Evolutionary conservation across 1,284 basidiomycete genomes (phyloP), one percentile per base, ranked within the genome.

Genomic region (Kwoniella shivajii): DNA sequence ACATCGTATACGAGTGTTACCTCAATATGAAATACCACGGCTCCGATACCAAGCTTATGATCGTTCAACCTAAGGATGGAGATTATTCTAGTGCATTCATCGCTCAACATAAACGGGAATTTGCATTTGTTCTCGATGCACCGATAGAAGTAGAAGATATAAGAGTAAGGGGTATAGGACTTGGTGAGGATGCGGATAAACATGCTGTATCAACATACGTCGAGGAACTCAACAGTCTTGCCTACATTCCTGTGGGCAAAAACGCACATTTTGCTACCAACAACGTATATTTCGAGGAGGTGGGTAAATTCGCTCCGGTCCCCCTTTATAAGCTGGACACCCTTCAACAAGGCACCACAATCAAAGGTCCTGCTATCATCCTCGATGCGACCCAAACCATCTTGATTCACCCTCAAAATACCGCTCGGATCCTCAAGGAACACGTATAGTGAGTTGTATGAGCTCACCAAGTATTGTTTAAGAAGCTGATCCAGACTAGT

Each of bases 1-100:
- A 86, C 18, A 84, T 96, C 47, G 79, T 81, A 46, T 78, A 87
- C 4, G 92, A 96, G 72, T 83, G 48, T 11, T 74, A 71, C 57
- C 57, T 73, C 29, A 74, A 73, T 58, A 64, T 67, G 44, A 57
- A 68, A 26, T 75, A 73, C 57, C 54, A 59, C 20, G 73, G 73
- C 0, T 64, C 70, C 4, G 64, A 63, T 3, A 74, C 73, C 3
- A 63, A 64, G 41, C 61, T 75, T n/a, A 75, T 75, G 73, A 69
- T 75, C 39, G 61, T 68, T 39, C 37, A 52, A 24, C 65, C 71
- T 1, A 59, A 64, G 29, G 71, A 68, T 45, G 64, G 57, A 3
- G 59, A 71, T 43, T 65, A 67, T 43, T 65, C 66, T 39, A 48
- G 57, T 13, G 50, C 55, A 3, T 72, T 73, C 59, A 56, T 62